Conservation (phyloP, 2,329 filamentous ascomycete species). For the Ophiostoma ulmi region DNA sequence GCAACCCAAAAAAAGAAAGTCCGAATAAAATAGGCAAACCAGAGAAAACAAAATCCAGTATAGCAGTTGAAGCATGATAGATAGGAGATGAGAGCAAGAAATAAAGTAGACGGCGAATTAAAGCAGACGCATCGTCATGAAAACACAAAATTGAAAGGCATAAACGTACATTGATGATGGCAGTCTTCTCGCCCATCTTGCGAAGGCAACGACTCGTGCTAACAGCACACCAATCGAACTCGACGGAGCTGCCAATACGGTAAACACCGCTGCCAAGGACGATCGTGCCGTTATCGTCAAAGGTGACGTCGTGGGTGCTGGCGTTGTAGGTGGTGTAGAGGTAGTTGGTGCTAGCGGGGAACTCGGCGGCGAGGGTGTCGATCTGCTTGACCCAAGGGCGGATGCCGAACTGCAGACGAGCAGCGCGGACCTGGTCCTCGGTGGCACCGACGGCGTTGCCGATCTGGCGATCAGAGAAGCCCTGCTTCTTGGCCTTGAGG, state of each 20-base stretch:
- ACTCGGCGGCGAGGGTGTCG: conserved; percentile 93
- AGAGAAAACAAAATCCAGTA: no score
- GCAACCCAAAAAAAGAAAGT: no score
- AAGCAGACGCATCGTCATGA: no score
- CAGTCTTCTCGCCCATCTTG: conserved; percentile 88
- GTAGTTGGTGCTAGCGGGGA: conserved; percentile 92
- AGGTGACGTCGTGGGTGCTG: conserved; percentile 84
- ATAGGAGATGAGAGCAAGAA: neutral
- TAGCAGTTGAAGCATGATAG: neutral
- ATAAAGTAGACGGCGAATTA: no score
- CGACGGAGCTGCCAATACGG: conserved; percentile 93
- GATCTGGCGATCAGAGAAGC: conserved; percentile 96
- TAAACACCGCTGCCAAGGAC: conserved; percentile 94
- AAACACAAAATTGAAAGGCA: no score
- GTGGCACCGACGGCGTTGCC: conserved; percentile 76
- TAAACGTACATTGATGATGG: conserved; percentile 82
- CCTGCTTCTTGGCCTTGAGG: conserved; percentile 90
- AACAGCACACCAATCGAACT: conserved; percentile 98
- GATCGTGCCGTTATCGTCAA: conserved; percentile 85
- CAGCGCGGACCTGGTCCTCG: conserved; percentile 84
- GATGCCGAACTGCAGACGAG: conserved; percentile 80
- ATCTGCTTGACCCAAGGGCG: conserved; percentile 97
- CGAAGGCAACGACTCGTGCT: conserved; percentile 75
- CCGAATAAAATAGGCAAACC: no score
- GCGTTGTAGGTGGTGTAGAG: conserved; percentile 98